Percentiles rank a stretch among this genome's conserved stretches.
Conservation (phyloP, 441 rosid species). For the Aleurites moluccanus region DNA sequence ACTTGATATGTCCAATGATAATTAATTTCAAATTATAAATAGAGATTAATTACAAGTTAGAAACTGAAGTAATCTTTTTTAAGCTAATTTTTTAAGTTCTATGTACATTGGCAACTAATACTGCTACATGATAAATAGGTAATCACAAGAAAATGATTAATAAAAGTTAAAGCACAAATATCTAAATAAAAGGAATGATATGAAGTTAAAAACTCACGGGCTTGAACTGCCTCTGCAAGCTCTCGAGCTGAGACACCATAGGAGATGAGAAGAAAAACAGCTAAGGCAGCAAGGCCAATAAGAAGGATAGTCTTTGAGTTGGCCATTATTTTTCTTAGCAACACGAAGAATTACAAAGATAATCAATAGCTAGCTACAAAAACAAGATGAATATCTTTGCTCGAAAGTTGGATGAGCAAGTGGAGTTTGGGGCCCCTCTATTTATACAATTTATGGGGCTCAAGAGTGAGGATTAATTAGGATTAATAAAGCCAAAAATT, state of each 20-base stretch:
- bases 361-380: neutral
- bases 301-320: constrained; percentile 20
- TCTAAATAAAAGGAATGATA: too few species aligned
- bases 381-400: neutral
- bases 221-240: constrained; percentile 13
- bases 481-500: too few species aligned
- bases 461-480: too few species aligned
- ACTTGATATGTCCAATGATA: too few species aligned
- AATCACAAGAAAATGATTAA: too few species aligned
- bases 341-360: neutral
- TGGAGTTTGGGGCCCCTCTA: neutral
- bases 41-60: too few species aligned
- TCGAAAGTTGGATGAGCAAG: neutral
- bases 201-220: constrained; percentile 16
- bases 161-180: too few species aligned
- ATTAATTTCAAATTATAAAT: too few species aligned
- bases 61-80: too few species aligned
- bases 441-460: constrained; percentile 10
- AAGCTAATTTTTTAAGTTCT: too few species aligned
- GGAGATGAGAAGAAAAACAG: constrained; percentile 27
- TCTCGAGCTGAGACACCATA: constrained; percentile 31
- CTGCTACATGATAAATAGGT: too few species aligned
- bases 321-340: neutral
- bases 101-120: too few species aligned
- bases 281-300: constrained; percentile 22